Evolutionary conservation across 2,329 filamentous ascomycete genomes (phyloP), one percentile per base, ranked within the genome.

Genomic region (Xylariaceae sp.): DNA sequence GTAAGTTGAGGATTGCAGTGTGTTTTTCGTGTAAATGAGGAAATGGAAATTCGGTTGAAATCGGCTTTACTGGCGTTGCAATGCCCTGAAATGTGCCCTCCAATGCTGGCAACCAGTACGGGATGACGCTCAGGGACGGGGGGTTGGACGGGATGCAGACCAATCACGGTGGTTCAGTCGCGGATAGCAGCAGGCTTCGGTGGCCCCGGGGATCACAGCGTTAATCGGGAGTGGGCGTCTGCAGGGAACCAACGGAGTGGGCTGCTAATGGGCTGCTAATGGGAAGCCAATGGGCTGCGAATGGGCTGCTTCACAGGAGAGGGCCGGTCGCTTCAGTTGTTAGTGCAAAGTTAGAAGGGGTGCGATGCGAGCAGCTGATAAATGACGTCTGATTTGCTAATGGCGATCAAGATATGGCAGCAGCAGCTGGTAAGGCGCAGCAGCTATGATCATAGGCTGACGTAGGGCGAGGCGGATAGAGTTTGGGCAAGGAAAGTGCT

Each of bases 131-230:
- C 17, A 52, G 11, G 23, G 23, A 11, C 35, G 23, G 18, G 8
- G 44, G 39, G 18, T 3, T 45, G 42, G 9, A 49, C 48, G 39
- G 44, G 42, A 48, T 9, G 5, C 44, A 23, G 53, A 30, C 62
- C 60, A 63, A 61, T 62, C 44, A 63, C 47, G 8, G n/a, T 15
- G 53, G 2, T 10, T 18, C 45, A 56, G 37, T 17, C 7, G 39
- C 61, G 61, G 63, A 57, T 62, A 56, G 54, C 45, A 47, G 61
- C 58, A 64, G 58, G 45, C 10, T 35, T 42, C 35, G 30, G 35
- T 53, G 44, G 49, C 52, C 39, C 55, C 45, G 34, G 50, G n/a
- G 30, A 17, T 30, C 23, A 34, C 15, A 58, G 54, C 17, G 49
- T 50, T 49, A 18, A 13, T 55, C 50, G 49, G 50, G 50, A 39